phyloP scores from a whole-genome alignment of 306 rosid species.

The Heteromeles arbutifolia region DNA sequence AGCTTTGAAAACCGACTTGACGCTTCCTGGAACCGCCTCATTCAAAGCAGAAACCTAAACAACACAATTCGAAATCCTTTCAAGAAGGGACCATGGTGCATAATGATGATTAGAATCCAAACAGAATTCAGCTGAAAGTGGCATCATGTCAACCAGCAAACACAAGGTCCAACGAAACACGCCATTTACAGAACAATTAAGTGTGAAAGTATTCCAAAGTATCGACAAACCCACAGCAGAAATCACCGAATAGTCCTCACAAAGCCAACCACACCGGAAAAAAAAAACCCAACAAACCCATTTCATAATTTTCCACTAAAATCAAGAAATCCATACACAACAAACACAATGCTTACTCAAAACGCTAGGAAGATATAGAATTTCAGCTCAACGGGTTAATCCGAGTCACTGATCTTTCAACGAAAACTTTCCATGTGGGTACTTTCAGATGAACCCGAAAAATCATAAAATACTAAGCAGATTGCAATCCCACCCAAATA shows the following conservation, averaged over 20 bases:
- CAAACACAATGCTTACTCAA: not conserved
- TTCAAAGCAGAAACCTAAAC: constrained; percentile 79
- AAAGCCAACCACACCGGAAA: not conserved
- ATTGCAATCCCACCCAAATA: not conserved
- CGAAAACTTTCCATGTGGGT: not conserved
- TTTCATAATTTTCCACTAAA: too few species aligned
- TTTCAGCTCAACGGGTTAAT: not conserved
- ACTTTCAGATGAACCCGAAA: not conserved
- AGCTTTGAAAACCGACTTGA: constrained; percentile 81
- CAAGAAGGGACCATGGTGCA: not conserved
- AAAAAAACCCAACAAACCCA: not conserved
- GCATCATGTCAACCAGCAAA: not conserved
- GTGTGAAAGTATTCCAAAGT: not conserved
- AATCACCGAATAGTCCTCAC: not conserved
- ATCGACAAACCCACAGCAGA: not conserved
- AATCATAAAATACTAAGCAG: not conserved
- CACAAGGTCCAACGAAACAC: not conserved
- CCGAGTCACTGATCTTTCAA: not conserved
- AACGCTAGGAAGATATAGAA: not conserved
- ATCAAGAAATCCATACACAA: not conserved
- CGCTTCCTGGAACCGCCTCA: constrained; percentile 79
- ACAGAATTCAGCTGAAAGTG: not conserved
- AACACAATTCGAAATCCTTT: not conserved
- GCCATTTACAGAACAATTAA: not conserved
- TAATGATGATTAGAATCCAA: not conserved